Conservation (phyloP, 257 asterid species). For the Solanum pimpinellifolium region DNA sequence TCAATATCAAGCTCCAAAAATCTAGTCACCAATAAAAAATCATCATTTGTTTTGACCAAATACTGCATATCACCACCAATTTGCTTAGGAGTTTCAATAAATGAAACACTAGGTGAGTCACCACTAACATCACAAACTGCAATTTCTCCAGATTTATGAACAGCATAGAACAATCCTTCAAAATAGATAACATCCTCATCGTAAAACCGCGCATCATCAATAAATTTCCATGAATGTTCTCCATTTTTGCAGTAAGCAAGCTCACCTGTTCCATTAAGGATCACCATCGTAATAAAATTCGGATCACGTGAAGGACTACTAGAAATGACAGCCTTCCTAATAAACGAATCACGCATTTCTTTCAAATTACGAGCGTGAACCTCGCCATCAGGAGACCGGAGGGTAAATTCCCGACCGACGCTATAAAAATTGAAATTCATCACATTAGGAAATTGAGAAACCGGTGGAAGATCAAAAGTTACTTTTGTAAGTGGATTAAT, state of each 20-base stretch:
- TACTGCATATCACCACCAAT: conserved; percentile 60
- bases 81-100: conserved; percentile 15
- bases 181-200: conserved; percentile 56
- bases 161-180: conserved; percentile 34
- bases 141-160: conserved; percentile 39
- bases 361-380: conserved; percentile 14
- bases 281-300: conserved; percentile 39
- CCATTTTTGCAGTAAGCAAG: conserved; percentile 50
- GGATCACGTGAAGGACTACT: conserved; percentile 22
- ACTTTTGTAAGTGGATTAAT: conserved; percentile 64
- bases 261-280: conserved; percentile 31
- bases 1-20: conserved; percentile 39
- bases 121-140: conserved; percentile 40
- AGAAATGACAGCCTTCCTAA: conserved; percentile 57
- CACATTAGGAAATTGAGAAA: conserved; percentile 49
- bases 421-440: conserved; percentile 34
- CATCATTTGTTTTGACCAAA: conserved; percentile 58
- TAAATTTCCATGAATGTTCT: conserved; percentile 34
- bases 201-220: conserved; percentile 28
- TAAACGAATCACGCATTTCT: conserved; percentile 62
- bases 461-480: conserved; percentile 47
- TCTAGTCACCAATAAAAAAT: conserved; percentile 48
- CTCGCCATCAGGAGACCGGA: conserved; percentile 28
- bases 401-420: conserved; percentile 50
- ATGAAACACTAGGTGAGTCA: conserved; percentile 20